Percentiles rank a stretch among this genome's conserved stretches.
phyloP scores from a whole-genome alignment of 2,329 filamentous ascomycete species.

The Phaeosphaeria sp. region DNA sequence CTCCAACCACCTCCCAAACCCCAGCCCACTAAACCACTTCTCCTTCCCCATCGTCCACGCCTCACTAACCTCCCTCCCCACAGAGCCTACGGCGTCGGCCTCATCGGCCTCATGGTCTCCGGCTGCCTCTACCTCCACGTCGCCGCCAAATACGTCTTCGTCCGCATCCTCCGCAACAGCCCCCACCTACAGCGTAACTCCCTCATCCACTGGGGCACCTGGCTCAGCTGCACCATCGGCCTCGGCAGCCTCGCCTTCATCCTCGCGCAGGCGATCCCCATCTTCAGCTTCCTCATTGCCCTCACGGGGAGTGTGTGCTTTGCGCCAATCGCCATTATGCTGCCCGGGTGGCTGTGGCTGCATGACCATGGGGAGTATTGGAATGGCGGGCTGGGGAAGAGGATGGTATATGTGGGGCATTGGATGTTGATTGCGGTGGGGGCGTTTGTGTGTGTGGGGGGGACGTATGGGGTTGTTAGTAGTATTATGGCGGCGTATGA shows the following conservation, averaged over 20 bases:
- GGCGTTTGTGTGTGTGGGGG: conserved; percentile 54
- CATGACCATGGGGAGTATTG: conserved; percentile 54
- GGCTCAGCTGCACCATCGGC: conserved; percentile 56
- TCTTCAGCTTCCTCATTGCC: conserved; percentile 61
- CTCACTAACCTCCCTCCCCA: conserved; percentile 57
- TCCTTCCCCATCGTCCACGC: no score
- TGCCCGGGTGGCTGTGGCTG: conserved; percentile 59
- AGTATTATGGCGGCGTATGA: conserved; percentile 59
- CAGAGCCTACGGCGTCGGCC: conserved; percentile 60
- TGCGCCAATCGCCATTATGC: conserved; percentile 51
- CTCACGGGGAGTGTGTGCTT: conserved; percentile 60
- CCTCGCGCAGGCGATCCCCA: conserved; percentile 61
- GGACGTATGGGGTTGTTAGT: conserved; percentile 56
- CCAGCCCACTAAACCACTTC: no score
- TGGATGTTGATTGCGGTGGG: conserved; percentile 52
- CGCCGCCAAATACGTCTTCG: conserved; percentile 63
- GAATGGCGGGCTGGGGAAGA: conserved; percentile 40
- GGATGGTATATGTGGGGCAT: conserved; percentile 49
- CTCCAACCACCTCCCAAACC: no score
- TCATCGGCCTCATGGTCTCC: conserved; percentile 63
- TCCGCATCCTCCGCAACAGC: conserved; percentile 61
- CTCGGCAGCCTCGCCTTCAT: conserved; percentile 57
- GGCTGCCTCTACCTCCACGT: conserved; percentile 58
- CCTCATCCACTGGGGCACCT: conserved; percentile 64
- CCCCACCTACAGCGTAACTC: conserved; percentile 60